Evolutionary conservation across 1,284 basidiomycete genomes (phyloP).

Genomic region (Sanguinoderma infundibulare): DNA sequence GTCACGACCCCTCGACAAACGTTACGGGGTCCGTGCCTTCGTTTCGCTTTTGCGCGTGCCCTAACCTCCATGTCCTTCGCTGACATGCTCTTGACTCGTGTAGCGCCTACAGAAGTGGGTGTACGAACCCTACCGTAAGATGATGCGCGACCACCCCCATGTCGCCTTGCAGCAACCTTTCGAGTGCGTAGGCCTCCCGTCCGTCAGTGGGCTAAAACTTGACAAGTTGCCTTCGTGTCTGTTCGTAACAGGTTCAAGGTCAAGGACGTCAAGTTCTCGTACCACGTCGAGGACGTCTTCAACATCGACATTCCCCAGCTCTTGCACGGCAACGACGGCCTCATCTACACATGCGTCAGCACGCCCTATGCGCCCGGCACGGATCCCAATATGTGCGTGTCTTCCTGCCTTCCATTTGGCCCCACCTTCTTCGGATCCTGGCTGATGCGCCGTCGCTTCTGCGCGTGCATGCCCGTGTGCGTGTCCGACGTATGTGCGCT

Average conservation of each 20-base stretch:
- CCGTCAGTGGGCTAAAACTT: neutral
- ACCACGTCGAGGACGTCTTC: slow-evolving; percentile 88
- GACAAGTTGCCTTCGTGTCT: neutral
- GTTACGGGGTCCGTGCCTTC: slow-evolving; percentile 79
- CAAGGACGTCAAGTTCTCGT: slow-evolving; percentile 90
- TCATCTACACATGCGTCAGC: slow-evolving; percentile 95
- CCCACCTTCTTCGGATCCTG: slow-evolving; percentile 5
- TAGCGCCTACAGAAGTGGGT: slow-evolving; percentile 88
- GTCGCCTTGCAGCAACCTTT: slow-evolving; percentile 78
- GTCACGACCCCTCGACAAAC: slow-evolving; percentile 79
- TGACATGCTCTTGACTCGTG: slow-evolving; percentile 12
- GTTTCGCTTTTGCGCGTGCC: neutral
- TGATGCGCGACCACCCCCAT: slow-evolving; percentile 70
- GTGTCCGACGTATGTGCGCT: too few relatives aligned
- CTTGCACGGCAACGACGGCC: slow-evolving; percentile 93
- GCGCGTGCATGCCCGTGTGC: too few relatives aligned
- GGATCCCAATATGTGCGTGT: slow-evolving; percentile 85
- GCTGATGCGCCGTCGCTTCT: slow-evolving; percentile 7
- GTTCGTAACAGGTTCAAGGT: slow-evolving; percentile 68
- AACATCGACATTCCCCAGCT: slow-evolving; percentile 84
- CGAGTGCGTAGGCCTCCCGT: slow-evolving; percentile 59
- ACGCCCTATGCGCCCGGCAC: slow-evolving; percentile 90
- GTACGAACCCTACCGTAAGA: slow-evolving; percentile 78
- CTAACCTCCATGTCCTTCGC: slow-evolving; percentile 14
- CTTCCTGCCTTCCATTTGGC: neutral